Percentiles rank a stretch among this genome's conserved stretches.
These are phyloP conservation scores for Rubia occidens DNA, from an alignment of 305 asterid species.

Conservation along the genomic window DNA sequence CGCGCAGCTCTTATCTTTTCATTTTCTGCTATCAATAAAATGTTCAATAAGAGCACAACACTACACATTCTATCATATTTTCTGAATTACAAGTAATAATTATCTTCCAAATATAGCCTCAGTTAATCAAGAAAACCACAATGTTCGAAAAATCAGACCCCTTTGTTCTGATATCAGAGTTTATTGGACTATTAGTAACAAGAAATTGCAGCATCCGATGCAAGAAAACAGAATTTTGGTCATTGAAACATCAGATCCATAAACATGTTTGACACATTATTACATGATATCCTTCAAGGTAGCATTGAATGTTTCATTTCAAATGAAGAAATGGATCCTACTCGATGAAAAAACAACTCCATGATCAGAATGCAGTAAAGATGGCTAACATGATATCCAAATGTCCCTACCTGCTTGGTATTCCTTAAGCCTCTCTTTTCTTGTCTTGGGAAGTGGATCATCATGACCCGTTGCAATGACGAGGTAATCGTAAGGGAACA, in stretches of 20 bases:
- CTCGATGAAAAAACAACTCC: too few relatives aligned
- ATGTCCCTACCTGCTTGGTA: conserved; percentile 42
- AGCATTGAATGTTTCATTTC: not conserved
- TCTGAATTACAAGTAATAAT: not conserved
- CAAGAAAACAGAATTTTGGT: not conserved
- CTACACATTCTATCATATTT: not conserved
- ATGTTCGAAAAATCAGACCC: not conserved
- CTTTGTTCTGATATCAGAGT: not conserved
- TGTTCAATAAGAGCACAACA: not conserved
- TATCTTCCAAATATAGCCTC: not conserved
- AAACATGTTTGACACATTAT: too few relatives aligned
- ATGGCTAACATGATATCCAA: too few relatives aligned
- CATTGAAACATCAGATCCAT: too few relatives aligned
- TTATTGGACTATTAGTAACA: not conserved
- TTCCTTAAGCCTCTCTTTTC: conserved; percentile 43
- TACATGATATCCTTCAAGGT: not conserved
- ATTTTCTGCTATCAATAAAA: conserved; percentile 34
- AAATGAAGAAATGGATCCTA: too few relatives aligned
- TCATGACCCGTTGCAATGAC: conserved; percentile 79
- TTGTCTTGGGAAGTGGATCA: conserved; percentile 37
- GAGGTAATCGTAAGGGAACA: conserved; percentile 53
- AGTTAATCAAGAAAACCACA: not conserved
- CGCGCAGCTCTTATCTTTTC: conserved; percentile 46
- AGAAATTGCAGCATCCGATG: not conserved
- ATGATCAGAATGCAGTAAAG: too few relatives aligned